Evolutionary conservation across 495 filamentous ascomycete genomes (phyloP).

Genomic region (Penicillium verhagenii): DNA sequence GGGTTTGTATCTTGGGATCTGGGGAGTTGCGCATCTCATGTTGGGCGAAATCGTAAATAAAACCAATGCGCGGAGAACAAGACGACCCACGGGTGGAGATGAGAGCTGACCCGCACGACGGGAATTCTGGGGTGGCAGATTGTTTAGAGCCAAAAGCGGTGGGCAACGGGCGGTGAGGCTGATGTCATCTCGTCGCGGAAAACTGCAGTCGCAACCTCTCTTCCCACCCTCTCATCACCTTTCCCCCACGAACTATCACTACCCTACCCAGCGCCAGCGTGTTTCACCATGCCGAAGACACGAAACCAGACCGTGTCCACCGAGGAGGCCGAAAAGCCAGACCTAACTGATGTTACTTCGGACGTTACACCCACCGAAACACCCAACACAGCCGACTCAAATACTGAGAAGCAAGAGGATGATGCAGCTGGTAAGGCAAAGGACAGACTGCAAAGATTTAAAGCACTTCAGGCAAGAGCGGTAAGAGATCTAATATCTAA

Average conservation of each 20-base stretch:
- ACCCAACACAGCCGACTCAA: constrained; percentile 6
- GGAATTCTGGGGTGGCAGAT: constrained; percentile 20
- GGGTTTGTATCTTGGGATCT: not conserved
- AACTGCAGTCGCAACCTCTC: constrained; percentile 11
- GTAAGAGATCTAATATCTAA: constrained; percentile 28
- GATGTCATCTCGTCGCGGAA: constrained; percentile 16
- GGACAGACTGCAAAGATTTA: constrained; percentile 57
- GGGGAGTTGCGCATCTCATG: constrained; percentile 7
- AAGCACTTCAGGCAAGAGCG: constrained; percentile 79
- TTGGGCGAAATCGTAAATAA: constrained; percentile 2
- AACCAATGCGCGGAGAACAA: constrained; percentile 5
- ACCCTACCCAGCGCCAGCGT: not conserved
- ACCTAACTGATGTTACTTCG: constrained; percentile 8
- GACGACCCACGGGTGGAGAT: constrained; percentile 28
- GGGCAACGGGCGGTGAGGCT: constrained; percentile 11
- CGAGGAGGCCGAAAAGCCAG: constrained; percentile 12
- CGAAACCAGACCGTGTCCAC: constrained; percentile 9
- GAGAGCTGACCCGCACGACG: constrained; percentile 24
- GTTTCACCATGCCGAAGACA: constrained; percentile 16
- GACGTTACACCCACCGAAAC: constrained; percentile 8
- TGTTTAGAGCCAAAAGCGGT: constrained; percentile 15
- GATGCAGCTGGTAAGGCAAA: constrained; percentile 33
- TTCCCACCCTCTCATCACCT: not conserved
- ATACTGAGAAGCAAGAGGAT: constrained; percentile 24
- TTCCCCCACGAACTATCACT: not conserved